Evolutionary conservation across 1,284 basidiomycete species (phyloP).

Genomic region (Ceratobasidium theobromae): DNA sequence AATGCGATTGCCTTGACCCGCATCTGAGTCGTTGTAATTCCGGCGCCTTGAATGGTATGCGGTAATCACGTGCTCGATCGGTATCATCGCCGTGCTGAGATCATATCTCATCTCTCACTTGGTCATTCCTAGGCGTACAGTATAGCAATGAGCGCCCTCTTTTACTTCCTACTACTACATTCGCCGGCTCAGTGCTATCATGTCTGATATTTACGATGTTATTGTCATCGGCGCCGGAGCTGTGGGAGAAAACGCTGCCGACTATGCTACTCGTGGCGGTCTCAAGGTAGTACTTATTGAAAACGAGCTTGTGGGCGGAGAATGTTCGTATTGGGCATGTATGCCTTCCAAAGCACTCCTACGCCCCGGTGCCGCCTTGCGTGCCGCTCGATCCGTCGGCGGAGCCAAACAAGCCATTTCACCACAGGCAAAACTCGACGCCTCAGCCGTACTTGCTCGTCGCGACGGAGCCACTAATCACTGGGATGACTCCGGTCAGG

Average conservation of each 20-base stretch:
- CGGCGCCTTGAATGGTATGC: too few relatives aligned
- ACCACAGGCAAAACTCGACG: conserved; percentile 9
- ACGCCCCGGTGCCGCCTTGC: conserved; percentile 24
- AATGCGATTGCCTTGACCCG: too few relatives aligned
- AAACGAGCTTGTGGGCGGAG: conserved; percentile 31
- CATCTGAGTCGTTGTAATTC: too few relatives aligned
- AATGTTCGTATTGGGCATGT: conserved; percentile 32
- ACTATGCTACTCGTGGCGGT: conserved; percentile 19
- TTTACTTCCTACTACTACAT: background rate
- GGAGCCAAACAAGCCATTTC: conserved; percentile 25
- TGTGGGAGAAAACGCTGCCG: conserved; percentile 30
- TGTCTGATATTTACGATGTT: conserved; percentile 26
- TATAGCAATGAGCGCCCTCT: too few relatives aligned
- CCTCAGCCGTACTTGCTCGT: conserved; percentile 12
- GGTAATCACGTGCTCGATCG: too few relatives aligned
- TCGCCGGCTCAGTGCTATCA: background rate
- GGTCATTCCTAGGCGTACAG: too few relatives aligned
- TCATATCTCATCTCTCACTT: too few relatives aligned
- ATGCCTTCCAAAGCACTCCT: conserved; percentile 33
- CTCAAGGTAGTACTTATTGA: conserved; percentile 27
- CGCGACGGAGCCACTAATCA: conserved; percentile 20
- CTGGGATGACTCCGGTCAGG: conserved; percentile 30
- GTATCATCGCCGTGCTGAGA: too few relatives aligned
- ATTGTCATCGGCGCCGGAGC: conserved; percentile 33
- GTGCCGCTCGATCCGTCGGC: conserved; percentile 18